Conservation (phyloP, 179 eudicot genomes). For the Carnegiea gigantea region DNA sequence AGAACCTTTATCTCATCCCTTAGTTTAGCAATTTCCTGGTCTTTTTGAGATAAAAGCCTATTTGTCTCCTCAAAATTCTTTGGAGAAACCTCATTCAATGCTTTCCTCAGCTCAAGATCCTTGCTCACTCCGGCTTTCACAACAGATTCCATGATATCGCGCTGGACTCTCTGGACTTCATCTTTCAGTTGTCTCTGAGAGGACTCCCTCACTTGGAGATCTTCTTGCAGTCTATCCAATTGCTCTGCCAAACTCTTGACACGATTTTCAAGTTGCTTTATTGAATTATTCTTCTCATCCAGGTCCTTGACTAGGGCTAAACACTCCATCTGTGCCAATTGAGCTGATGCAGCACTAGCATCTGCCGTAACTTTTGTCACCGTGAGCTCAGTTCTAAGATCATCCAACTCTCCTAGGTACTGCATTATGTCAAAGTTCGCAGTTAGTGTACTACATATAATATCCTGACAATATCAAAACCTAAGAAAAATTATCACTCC, state of each 20-base stretch:
- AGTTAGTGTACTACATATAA: constrained; percentile 1
- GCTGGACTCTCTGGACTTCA: constrained; percentile 75
- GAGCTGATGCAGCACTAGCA: constrained; percentile 83
- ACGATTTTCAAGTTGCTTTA: constrained; percentile 75
- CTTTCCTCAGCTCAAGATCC: constrained; percentile 70
- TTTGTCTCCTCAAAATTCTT: constrained; percentile 67
- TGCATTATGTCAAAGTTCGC: constrained; percentile 27
- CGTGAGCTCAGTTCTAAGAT: constrained; percentile 61
- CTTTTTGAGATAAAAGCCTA: constrained; percentile 60
- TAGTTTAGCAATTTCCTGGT: constrained; percentile 72
- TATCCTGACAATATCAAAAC: background rate
- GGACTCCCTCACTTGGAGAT: constrained; percentile 67
- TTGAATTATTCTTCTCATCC: constrained; percentile 56
- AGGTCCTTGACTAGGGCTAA: constrained; percentile 54
- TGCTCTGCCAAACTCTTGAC: constrained; percentile 74
- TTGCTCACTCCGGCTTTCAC: constrained; percentile 57
- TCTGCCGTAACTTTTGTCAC: constrained; percentile 68
- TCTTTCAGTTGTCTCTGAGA: constrained; percentile 85
- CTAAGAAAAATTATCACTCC: background rate
- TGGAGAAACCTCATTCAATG: constrained; percentile 74
- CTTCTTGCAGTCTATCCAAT: constrained; percentile 68
- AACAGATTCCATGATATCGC: constrained; percentile 78
- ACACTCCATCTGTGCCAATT: constrained; percentile 82
- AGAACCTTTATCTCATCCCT: constrained; percentile 72
- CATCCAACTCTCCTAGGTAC: constrained; percentile 75